Evolutionary conservation across 805 yeast species (phyloP), one percentile per base, ranked within the genome.

Genomic region (Ogataea trehalophila): DNA sequence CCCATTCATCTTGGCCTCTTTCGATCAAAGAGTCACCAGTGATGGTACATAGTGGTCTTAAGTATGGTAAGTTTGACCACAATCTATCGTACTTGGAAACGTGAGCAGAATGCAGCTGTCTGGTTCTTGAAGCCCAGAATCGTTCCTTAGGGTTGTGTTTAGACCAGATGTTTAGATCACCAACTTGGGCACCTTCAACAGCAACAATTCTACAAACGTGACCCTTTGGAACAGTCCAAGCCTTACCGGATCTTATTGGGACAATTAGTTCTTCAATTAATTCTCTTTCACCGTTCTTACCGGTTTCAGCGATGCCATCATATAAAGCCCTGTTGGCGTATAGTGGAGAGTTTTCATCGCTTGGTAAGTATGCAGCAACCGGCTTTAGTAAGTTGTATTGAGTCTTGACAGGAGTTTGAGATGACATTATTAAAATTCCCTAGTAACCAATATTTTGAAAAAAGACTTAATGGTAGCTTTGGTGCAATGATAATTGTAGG

Each of bases 131-230:
- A 15, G 87, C 87, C 87, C 87, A 82, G 57, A 82, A 71, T 52
- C 82, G 66, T 57, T 82, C 87, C 56, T 84, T 67, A 23, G 82
- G 85, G 57, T 81, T 80, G 52, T 77, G 72, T 42, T 68, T 68
- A 55, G 75, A 77, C 87, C 87, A 82, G 44, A 79, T 75, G 63
- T 82, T 81, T 62, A 81, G 73, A 58, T 82, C 87, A 57, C 85
- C 81, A 17, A 82, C 87, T 61, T 82, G 87, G 2, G 88, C 84
- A 5, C 87, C 87, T 55, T 82, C 81, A 2, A 85, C 82, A 1
- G 85, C 77, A 3, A 80, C 75, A 46, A 82, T 69, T 37, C 87
- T 68, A 49, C 83, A 79, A 31, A 81, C 74, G 31, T 76, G 70
- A 22, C 79, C 81, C 18, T 80, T 80, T 16, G 83, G 81, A n/a